Conservation (phyloP, 768 basidiomycete species). For the Artomyces pyxidatus region DNA sequence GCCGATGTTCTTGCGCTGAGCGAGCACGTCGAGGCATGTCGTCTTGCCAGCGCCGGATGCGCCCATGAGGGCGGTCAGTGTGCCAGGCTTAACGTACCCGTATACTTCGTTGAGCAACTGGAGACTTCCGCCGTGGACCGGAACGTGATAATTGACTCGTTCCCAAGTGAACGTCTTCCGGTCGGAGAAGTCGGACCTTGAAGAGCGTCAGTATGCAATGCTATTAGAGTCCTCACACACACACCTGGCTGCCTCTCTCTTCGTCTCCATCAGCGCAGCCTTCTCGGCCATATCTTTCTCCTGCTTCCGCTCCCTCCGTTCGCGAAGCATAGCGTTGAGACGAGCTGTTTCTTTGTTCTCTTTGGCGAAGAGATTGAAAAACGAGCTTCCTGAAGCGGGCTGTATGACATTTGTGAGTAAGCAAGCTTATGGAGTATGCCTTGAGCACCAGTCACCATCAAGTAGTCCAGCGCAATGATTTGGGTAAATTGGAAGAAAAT, state of each 20-base stretch:
- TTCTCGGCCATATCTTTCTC: conserved; percentile 13
- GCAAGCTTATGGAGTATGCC: neutral
- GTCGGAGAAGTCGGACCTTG: neutral
- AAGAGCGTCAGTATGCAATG: neutral
- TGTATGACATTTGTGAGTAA: neutral
- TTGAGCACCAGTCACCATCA: conserved; percentile 37
- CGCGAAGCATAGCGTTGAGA: conserved; percentile 44
- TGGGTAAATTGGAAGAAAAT: conserved; percentile 65
- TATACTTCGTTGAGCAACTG: conserved; percentile 67
- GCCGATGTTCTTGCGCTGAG: conserved; percentile 66
- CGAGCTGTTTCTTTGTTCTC: conserved; percentile 46
- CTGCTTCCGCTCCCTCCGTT: conserved; percentile 38
- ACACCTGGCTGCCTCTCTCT: neutral
- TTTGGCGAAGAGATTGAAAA: conserved; percentile 47
- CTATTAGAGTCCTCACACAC: conserved; percentile 4
- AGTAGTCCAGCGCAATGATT: conserved; percentile 55
- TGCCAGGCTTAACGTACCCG: conserved; percentile 81
- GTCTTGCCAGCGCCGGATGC: conserved; percentile 78
- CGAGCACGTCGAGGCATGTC: conserved; percentile 67
- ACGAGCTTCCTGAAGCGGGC: conserved; percentile 11
- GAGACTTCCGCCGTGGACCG: conserved; percentile 49
- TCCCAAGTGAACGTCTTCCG: conserved; percentile 77
- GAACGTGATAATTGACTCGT: conserved; percentile 67
- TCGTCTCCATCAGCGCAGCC: neutral
- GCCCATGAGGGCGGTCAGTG: conserved; percentile 86